Evolutionary conservation across 768 basidiomycete genomes (phyloP).

Genomic region (Leucogyrophana mollusca): DNA sequence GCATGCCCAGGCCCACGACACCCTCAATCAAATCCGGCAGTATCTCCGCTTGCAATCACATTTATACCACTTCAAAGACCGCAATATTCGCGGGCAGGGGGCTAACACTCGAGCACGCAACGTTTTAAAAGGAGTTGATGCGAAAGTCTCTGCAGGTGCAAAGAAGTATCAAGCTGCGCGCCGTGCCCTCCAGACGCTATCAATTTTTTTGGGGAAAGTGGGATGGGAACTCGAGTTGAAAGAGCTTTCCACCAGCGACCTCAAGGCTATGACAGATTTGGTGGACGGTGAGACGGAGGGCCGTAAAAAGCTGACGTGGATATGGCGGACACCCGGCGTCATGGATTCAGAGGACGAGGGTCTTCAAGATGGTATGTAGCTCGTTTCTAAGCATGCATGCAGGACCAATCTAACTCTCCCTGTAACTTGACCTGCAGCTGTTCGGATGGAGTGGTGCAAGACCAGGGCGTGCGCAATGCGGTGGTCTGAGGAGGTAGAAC

Average conservation of each 20-base stretch:
- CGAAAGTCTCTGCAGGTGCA: slow-evolving; percentile 4
- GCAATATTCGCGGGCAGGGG: slow-evolving; percentile 10
- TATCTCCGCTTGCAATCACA: slow-evolving; percentile 6
- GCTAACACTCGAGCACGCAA: slow-evolving; percentile 5
- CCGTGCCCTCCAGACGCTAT: background rate
- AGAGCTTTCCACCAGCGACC: background rate
- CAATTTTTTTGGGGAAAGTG: background rate
- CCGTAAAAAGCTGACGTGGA: slow-evolving; percentile 5
- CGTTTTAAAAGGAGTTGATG: slow-evolving; percentile 4
- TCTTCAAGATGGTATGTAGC: slow-evolving; percentile 1
- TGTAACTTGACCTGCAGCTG: background rate
- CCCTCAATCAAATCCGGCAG: slow-evolving; percentile 11
- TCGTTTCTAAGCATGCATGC: background rate
- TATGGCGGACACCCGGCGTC: slow-evolving; percentile 1
- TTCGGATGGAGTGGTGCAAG: background rate
- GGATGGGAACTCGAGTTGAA: background rate
- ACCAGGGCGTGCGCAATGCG: background rate
- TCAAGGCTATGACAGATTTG: background rate
- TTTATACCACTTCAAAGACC: slow-evolving; percentile 12
- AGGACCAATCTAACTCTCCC: background rate
- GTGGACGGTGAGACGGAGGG: slow-evolving; percentile 4
- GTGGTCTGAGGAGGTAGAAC: slow-evolving; percentile 1
- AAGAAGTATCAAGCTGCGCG: slow-evolving; percentile 11
- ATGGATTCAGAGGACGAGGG: background rate
- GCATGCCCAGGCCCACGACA: slow-evolving; percentile 12